A percentile compares a stretch with the other conserved stretches of the same genome.
Conservation (phyloP, 2,329 filamentous ascomycete species). For the Mariannaea elegans region DNA sequence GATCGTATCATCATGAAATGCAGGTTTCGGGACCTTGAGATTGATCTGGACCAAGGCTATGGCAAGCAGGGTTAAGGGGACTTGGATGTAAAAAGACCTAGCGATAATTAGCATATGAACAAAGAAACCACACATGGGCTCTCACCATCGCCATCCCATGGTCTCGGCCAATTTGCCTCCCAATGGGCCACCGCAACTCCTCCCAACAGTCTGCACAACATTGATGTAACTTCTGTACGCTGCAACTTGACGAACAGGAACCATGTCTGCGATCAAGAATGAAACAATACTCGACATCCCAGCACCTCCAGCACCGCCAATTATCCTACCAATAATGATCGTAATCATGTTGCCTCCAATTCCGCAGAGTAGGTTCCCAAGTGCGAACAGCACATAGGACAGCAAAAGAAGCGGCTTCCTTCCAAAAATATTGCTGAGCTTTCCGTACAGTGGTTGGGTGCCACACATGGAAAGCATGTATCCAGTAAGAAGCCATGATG, state of each 20-base stretch:
- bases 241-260: slow-evolving; percentile 1
- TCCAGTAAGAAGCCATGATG: slow-evolving; percentile 11
- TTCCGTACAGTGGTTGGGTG: slow-evolving; percentile 17
- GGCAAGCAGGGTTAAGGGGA: no score
- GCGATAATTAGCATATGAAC: no score
- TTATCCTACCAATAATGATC: slow-evolving; percentile 8
- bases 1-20: not conserved
- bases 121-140: no score
- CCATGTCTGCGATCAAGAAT: slow-evolving; percentile 17
- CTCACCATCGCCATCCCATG: no score
- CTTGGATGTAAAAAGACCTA: no score
- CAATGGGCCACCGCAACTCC: slow-evolving; percentile 17
- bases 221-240: slow-evolving; percentile 25
- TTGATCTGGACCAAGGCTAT: no score
- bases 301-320: slow-evolving; percentile 12
- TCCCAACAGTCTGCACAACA: slow-evolving; percentile 15
- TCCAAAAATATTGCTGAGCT: slow-evolving; percentile 21
- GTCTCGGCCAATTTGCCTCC: slow-evolving; percentile 8
- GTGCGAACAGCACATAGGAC: slow-evolving; percentile 12
- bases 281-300: slow-evolving; percentile 11
- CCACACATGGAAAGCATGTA: slow-evolving; percentile 13
- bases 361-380: slow-evolving; percentile 8
- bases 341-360: no score
- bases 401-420: slow-evolving; percentile 8
- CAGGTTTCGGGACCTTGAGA: not conserved